Conservation (phyloP, 2,329 filamentous ascomycete genomes). For the Parascedosporium putredinis region DNA sequence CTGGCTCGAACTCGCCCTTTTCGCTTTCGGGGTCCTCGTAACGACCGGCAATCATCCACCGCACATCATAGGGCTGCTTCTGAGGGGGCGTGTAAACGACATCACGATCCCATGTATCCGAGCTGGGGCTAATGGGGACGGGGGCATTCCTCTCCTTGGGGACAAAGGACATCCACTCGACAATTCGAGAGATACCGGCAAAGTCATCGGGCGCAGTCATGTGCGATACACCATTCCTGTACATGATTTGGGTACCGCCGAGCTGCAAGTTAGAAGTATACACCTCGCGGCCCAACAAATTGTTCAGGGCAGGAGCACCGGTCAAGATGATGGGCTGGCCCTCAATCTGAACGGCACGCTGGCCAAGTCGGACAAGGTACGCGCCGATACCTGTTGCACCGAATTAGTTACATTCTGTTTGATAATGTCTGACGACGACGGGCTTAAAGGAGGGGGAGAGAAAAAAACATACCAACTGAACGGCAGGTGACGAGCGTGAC, state of each 20-base stretch:
- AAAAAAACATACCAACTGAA: slow-evolving; percentile 64
- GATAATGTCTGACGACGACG: slow-evolving; percentile 17
- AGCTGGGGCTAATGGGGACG: slow-evolving; percentile 79
- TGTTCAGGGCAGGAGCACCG: slow-evolving; percentile 95
- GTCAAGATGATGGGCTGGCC: slow-evolving; percentile 98
- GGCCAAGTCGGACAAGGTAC: slow-evolving; percentile 94
- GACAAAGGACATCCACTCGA: slow-evolving; percentile 95
- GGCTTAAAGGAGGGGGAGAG: not conserved
- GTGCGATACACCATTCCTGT: slow-evolving; percentile 98
- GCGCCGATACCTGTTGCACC: slow-evolving; percentile 68
- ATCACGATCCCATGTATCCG: slow-evolving; percentile 88
- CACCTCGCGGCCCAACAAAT: slow-evolving; percentile 92
- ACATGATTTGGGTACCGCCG: slow-evolving; percentile 99
- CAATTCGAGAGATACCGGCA: slow-evolving; percentile 93
- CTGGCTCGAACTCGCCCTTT: slow-evolving; percentile 60
- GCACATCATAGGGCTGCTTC: slow-evolving; percentile 83
- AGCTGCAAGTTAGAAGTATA: slow-evolving; percentile 99
- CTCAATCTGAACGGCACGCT: slow-evolving; percentile 97
- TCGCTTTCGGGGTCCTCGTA: slow-evolving; percentile 47
- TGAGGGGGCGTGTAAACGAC: slow-evolving; percentile 71
- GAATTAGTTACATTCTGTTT: not conserved
- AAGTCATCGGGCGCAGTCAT: slow-evolving; percentile 98
- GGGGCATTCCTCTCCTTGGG: slow-evolving; percentile 91
- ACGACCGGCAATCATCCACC: slow-evolving; percentile 86
- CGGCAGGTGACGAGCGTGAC: slow-evolving; percentile 95